These are phyloP conservation scores for Aspergillus aculeatinus DNA, from an alignment of 2,329 filamentous ascomycete species.

Conservation along the genomic window DNA sequence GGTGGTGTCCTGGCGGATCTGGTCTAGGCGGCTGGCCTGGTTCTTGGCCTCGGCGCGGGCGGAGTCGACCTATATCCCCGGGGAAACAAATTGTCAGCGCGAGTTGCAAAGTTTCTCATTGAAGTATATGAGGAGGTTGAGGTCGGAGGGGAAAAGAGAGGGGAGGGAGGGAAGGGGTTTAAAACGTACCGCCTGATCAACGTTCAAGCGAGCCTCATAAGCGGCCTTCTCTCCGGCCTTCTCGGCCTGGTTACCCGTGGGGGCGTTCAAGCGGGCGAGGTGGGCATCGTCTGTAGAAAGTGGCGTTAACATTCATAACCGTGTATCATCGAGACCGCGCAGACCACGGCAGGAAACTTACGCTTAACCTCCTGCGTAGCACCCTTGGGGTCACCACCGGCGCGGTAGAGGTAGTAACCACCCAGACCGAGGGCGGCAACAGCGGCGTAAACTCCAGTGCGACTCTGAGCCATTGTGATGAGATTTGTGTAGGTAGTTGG, in stretches of 20 bases:
- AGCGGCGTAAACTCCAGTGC: constrained; percentile 44
- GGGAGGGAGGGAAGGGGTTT: neutral
- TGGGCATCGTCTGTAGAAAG: constrained; percentile 68
- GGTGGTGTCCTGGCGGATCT: constrained; percentile 58
- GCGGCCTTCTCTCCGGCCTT: constrained; percentile 64
- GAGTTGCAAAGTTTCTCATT: neutral
- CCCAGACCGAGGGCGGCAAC: constrained; percentile 64
- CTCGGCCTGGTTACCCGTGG: constrained; percentile 62
- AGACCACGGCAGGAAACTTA: constrained; percentile 48
- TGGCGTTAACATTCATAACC: too few species aligned
- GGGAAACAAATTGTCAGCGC: neutral
- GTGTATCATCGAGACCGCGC: too few species aligned
- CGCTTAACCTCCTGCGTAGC: constrained; percentile 87
- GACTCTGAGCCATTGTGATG: constrained; percentile 37
- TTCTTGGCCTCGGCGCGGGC: constrained; percentile 59
- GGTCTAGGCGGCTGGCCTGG: constrained; percentile 54
- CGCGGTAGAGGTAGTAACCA: constrained; percentile 88
- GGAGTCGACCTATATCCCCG: constrained; percentile 54
- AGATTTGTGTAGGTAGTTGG: constrained; percentile 3
- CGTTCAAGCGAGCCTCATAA: constrained; percentile 61
- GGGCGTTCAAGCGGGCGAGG: constrained; percentile 65
- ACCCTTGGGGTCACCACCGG: constrained; percentile 75
- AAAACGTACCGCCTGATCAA: constrained; percentile 67
- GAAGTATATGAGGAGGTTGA: neutral
- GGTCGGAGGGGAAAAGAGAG: neutral